Conservation (phyloP, 495 filamentous ascomycete genomes). For the Aspergillus carlsbadensis region DNA sequence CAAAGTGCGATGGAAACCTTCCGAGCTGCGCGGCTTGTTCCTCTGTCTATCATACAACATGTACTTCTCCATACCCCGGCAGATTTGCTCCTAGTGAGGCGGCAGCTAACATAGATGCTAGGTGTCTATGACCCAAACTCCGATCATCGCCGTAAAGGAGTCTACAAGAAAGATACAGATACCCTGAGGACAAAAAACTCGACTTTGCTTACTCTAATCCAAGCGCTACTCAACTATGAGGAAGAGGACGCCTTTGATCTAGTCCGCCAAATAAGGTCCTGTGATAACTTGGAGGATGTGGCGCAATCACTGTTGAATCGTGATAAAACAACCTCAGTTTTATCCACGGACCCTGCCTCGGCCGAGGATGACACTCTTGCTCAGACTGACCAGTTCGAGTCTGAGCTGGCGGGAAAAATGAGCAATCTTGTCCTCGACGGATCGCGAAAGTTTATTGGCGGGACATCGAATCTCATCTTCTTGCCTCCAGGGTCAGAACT, state of each 20-base stretch:
- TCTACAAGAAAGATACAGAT: constrained; percentile 93
- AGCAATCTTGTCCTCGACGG: constrained; percentile 90
- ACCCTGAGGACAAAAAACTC: constrained; percentile 82
- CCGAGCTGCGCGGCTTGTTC: constrained; percentile 93
- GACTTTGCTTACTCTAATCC: constrained; percentile 86
- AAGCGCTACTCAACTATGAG: constrained; percentile 85
- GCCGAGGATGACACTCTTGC: constrained; percentile 27
- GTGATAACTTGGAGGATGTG: constrained; percentile 87
- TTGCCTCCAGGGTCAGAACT: constrained; percentile 56
- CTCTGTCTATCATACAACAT: constrained; percentile 86
- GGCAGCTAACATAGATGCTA: constrained; percentile 19
- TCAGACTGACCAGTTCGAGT: constrained; percentile 67
- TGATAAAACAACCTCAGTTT: constrained; percentile 39
- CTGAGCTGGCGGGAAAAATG: constrained; percentile 88
- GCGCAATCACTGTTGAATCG: constrained; percentile 73
- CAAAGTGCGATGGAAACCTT: constrained; percentile 85
- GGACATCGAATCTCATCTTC: constrained; percentile 91
- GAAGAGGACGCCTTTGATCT: constrained; percentile 80
- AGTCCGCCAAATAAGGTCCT: constrained; percentile 83
- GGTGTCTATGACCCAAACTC: constrained; percentile 93
- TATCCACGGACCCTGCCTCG: constrained; percentile 12
- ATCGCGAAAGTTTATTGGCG: constrained; percentile 87
- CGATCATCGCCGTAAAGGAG: constrained; percentile 93
- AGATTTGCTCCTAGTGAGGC: not conserved
- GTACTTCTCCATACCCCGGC: constrained; percentile 21